Percentiles rank a stretch among this genome's conserved stretches.
Conservation (phyloP, 2,329 filamentous ascomycete genomes). For the Metarhizium guizhouense region DNA sequence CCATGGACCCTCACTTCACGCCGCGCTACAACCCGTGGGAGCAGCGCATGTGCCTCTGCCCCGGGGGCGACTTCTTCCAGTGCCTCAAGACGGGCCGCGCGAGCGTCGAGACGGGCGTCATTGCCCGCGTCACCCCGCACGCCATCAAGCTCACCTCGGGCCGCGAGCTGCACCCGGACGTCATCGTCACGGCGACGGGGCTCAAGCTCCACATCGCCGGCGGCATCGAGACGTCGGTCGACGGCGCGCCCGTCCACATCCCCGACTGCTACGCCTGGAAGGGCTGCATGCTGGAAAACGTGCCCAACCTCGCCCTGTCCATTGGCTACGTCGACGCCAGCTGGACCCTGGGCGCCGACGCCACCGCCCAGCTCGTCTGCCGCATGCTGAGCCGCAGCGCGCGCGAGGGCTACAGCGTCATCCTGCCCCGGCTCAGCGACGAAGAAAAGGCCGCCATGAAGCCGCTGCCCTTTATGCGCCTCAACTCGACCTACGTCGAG, state of each 20-base stretch:
- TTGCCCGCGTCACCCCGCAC: slow-evolving; percentile 33
- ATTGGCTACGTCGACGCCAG: slow-evolving; percentile 51
- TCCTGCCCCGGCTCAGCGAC: not conserved
- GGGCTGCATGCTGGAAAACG: slow-evolving; percentile 49
- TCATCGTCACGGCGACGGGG: slow-evolving; percentile 58
- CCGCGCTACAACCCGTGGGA: slow-evolving; percentile 53
- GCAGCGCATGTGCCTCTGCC: slow-evolving; percentile 55
- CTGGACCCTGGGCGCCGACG: slow-evolving; percentile 55
- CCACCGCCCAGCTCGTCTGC: slow-evolving; percentile 5
- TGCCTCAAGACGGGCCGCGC: slow-evolving; percentile 28
- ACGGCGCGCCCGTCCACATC: slow-evolving; percentile 35
- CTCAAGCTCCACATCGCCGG: slow-evolving; percentile 48
- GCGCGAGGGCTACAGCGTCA: not conserved
- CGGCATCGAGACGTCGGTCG: slow-evolving; percentile 38
- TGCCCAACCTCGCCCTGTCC: slow-evolving; percentile 51
- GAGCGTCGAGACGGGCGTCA: slow-evolving; percentile 34
- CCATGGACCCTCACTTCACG: slow-evolving; percentile 44
- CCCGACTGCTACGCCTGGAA: slow-evolving; percentile 46
- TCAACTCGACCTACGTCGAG: slow-evolving; percentile 5
- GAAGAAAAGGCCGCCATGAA: slow-evolving; percentile 3
- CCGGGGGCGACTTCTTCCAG: slow-evolving; percentile 36
- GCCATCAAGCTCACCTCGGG: slow-evolving; percentile 36
- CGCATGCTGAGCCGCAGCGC: not conserved
- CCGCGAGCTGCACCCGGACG: slow-evolving; percentile 42
- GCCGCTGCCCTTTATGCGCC: slow-evolving; percentile 3